phyloP scores from a whole-genome alignment of 257 asterid species.

The Scutellaria galericulata region DNA sequence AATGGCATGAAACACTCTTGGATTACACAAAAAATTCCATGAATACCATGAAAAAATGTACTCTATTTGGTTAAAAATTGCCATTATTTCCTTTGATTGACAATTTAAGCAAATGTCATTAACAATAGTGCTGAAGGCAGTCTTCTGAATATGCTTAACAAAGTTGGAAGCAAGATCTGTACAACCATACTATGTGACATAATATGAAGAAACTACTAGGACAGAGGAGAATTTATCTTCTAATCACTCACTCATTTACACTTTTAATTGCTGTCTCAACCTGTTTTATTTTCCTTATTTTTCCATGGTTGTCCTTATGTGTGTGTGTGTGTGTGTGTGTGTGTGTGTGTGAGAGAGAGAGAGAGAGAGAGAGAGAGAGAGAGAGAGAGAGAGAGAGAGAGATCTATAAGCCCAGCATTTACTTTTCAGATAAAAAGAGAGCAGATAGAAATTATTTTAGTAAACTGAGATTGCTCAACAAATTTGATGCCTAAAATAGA shows the following conservation, averaged over 20 bases:
- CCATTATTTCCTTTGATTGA: conserved; percentile 9
- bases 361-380: no score
- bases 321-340: not conserved
- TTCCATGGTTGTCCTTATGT: conserved; percentile 12
- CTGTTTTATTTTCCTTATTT: not conserved
- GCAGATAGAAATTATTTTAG: conserved; percentile 20
- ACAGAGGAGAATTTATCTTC: conserved; percentile 2
- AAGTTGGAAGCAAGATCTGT: conserved; percentile 19
- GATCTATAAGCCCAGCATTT: not conserved
- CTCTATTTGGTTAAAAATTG: conserved; percentile 23
- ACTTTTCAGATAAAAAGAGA: conserved; percentile 22
- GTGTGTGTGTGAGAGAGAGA: no score
- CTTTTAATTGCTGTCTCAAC: conserved; percentile 2
- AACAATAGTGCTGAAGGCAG: conserved; percentile 14
- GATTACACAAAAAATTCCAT: conserved; percentile 11
- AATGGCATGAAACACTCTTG: conserved; percentile 24
- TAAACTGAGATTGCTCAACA: conserved; percentile 21
- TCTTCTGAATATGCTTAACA: conserved; percentile 14
- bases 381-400: not conserved
- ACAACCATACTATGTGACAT: conserved; percentile 19
- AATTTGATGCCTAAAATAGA: conserved; percentile 21
- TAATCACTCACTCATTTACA: conserved; percentile 15
- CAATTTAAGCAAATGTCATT: conserved; percentile 12
- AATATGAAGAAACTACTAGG: conserved; percentile 3
- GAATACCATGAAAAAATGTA: conserved; percentile 1